These are phyloP conservation scores for Micractinium conductrix DNA, from an alignment of 139 green algal genomes.

Conservation along the genomic window DNA sequence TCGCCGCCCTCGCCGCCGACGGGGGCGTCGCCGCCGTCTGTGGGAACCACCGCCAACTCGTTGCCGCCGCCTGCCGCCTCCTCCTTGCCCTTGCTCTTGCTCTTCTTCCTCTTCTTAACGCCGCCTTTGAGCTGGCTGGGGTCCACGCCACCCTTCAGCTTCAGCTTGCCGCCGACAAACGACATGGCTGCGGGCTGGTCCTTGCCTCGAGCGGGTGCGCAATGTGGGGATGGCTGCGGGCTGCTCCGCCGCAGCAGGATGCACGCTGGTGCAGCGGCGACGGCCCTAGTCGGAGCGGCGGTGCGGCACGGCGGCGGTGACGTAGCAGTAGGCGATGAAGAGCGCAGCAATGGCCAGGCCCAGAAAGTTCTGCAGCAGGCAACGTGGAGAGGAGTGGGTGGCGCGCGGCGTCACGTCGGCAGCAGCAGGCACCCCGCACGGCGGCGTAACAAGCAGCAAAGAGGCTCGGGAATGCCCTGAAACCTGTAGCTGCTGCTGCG, in stretches of 20 bases:
- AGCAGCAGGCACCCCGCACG: background rate
- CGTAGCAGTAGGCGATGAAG: slow-evolving; percentile 82
- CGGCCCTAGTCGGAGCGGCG: too few relatives aligned
- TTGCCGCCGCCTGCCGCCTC: slow-evolving; percentile 29
- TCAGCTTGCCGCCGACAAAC: slow-evolving; percentile 87
- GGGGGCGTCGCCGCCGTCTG: background rate
- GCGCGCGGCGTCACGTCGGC: background rate
- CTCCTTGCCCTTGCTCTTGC: slow-evolving; percentile 49
- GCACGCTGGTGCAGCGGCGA: background rate
- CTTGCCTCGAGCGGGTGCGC: too few relatives aligned
- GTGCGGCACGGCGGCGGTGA: slow-evolving; percentile 50
- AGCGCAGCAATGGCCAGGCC: slow-evolving; percentile 77
- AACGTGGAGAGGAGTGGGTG: background rate
- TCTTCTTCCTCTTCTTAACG: slow-evolving; percentile 88
- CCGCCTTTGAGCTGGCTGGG: slow-evolving; percentile 49
- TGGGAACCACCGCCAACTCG: background rate
- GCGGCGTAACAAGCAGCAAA: background rate
- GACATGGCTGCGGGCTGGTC: slow-evolving; percentile 50
- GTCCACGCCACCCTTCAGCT: slow-evolving; percentile 82
- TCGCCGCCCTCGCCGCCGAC: background rate
- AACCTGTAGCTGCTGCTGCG: too few relatives aligned
- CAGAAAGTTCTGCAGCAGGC: slow-evolving; percentile 69
- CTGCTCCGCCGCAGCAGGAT: background rate
- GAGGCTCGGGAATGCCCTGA: too few relatives aligned
- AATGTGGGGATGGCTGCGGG: too few relatives aligned